These are phyloP conservation scores for Dioszegia crocea DNA, from an alignment of 768 basidiomycete genomes.

Conservation along the genomic window DNA sequence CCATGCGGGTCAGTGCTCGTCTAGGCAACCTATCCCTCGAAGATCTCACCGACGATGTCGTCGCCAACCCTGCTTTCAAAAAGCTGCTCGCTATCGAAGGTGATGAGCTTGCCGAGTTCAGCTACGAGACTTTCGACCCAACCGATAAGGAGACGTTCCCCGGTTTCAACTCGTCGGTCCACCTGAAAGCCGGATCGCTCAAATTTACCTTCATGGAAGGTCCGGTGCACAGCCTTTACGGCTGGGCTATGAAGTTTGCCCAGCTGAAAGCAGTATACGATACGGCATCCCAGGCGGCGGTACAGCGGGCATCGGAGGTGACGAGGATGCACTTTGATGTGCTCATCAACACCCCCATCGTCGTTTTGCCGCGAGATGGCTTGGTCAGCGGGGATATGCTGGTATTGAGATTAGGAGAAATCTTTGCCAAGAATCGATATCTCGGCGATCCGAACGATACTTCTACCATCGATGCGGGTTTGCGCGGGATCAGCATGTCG, in stretches of 20 bases:
- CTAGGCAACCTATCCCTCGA: conserved; percentile 76
- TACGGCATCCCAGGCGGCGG: conserved; percentile 85
- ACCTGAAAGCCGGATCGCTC: conserved; percentile 80
- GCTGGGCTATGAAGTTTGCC: conserved; percentile 78
- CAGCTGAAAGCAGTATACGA: conserved; percentile 91
- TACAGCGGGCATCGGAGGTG: conserved; percentile 77
- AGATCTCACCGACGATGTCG: conserved; percentile 55
- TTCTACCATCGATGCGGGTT: conserved; percentile 67
- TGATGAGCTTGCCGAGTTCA: conserved; percentile 86
- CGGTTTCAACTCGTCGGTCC: conserved; percentile 77
- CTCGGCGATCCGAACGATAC: conserved; percentile 53
- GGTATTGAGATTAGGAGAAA: conserved; percentile 80
- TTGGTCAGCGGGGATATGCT: conserved; percentile 63
- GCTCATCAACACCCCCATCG: conserved; percentile 85
- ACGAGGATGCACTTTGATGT: conserved; percentile 81
- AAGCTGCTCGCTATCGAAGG: conserved; percentile 89
- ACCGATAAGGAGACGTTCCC: conserved; percentile 60
- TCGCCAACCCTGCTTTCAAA: conserved; percentile 66
- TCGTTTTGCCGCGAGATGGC: conserved; percentile 72
- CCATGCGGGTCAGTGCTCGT: conserved; percentile 72
- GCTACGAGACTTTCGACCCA: conserved; percentile 85
- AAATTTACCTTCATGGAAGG: conserved; percentile 82
- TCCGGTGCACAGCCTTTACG: conserved; percentile 81
- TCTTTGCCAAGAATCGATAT: conserved; percentile 73
- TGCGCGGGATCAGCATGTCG: conserved; percentile 76